Conservation (phyloP, 306 rosid species). For the Quercus dentata region DNA sequence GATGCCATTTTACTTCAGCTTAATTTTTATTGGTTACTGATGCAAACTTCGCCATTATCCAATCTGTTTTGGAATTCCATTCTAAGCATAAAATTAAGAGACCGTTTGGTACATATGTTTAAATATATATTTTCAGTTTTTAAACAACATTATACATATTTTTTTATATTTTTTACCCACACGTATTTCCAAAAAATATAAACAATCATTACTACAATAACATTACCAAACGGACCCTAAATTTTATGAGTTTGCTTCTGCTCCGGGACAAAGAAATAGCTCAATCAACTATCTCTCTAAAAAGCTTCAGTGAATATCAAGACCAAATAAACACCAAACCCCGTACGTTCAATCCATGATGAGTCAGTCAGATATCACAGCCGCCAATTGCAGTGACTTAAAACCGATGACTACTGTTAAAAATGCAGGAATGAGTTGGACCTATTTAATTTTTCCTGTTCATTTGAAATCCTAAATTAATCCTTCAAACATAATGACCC, state of each 20-base stretch:
- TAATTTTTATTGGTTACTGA: too few relatives aligned
- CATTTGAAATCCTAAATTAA: too few relatives aligned
- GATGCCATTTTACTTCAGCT: too few relatives aligned
- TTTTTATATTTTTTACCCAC: too few relatives aligned
- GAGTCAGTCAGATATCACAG: constrained; percentile 19
- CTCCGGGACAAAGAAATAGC: not conserved
- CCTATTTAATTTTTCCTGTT: not conserved
- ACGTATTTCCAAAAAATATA: too few relatives aligned
- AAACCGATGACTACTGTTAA: not conserved
- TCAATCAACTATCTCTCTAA: not conserved
- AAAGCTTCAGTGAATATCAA: not conserved
- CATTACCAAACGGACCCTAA: not conserved
- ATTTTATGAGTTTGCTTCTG: not conserved
- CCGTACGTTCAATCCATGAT: not conserved
- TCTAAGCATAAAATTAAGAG: not conserved
- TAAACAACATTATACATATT: too few relatives aligned
- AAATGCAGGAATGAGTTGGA: not conserved
- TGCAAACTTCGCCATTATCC: not conserved
- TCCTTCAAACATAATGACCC: too few relatives aligned
- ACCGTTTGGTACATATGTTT: too few relatives aligned
- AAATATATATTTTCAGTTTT: too few relatives aligned
- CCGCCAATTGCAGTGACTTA: not conserved
- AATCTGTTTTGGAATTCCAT: not conserved
- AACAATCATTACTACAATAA: too few relatives aligned
- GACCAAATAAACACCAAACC: not conserved